A percentile compares a stretch with the other conserved stretches of the same genome.
These are phyloP conservation scores for Solanum tarijense DNA, from an alignment of 257 asterid species.

Conservation along the genomic window DNA sequence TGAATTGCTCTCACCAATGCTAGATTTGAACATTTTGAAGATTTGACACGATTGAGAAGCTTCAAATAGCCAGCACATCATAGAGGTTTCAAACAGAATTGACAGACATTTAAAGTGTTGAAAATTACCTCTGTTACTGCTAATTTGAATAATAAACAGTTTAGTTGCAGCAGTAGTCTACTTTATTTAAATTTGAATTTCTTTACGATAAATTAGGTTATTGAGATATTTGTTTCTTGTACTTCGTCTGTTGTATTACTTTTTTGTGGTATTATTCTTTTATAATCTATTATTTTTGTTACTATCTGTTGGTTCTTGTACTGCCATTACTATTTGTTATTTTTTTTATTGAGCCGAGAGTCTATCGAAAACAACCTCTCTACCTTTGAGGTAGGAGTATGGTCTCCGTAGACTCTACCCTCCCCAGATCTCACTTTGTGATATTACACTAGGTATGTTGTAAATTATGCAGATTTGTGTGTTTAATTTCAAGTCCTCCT, in stretches of 20 bases:
- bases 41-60: not conserved
- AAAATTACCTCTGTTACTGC: not conserved
- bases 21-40: not conserved
- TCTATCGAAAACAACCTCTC: not conserved
- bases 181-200: not conserved
- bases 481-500: not conserved
- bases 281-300: not conserved
- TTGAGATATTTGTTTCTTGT: not conserved
- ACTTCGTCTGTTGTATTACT: not conserved
- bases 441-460: too few relatives aligned
- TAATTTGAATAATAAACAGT: not conserved
- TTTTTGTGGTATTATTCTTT: not conserved
- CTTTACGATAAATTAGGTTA: not conserved
- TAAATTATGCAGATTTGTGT: not conserved
- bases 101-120: not conserved
- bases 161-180: not conserved
- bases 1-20: not conserved
- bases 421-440: not conserved
- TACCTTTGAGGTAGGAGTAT: not conserved
- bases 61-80: not conserved
- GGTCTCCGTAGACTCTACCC: not conserved
- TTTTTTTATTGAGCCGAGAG: not conserved
- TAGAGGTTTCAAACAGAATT: not conserved
- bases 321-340: not conserved
- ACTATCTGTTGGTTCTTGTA: not conserved